A percentile compares a stretch with the other conserved stretches of the same genome.
Conservation (phyloP, 495 filamentous ascomycete genomes). For the Rhypophila decipiens region DNA sequence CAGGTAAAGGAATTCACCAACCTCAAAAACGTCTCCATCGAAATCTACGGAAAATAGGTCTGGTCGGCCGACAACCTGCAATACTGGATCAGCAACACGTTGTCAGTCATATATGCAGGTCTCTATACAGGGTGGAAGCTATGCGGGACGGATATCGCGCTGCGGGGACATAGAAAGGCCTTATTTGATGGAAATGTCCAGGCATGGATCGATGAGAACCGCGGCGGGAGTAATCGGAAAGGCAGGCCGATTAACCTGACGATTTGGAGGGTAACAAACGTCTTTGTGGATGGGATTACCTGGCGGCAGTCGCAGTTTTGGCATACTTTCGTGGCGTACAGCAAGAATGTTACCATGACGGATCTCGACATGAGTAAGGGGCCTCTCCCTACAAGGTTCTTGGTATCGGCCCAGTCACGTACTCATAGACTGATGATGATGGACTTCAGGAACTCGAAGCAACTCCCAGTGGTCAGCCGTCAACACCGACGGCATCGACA, state of each 20-base stretch:
- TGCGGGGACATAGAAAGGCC: constrained; percentile 33
- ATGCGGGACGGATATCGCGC: constrained; percentile 28
- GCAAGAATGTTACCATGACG: constrained; percentile 39
- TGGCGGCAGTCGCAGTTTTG: constrained; percentile 38
- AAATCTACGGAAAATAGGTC: constrained; percentile 34
- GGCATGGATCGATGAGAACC: constrained; percentile 37
- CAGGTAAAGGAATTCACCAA: constrained; percentile 37
- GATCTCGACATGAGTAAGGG: constrained; percentile 37
- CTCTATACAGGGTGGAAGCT: constrained; percentile 35
- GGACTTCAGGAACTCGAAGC: too few relatives aligned
- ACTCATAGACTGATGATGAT: too few relatives aligned
- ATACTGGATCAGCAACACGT: constrained; percentile 33
- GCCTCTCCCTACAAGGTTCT: too few relatives aligned
- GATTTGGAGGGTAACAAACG: constrained; percentile 31
- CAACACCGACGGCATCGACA: constrained; percentile 38
- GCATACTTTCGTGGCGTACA: constrained; percentile 38
- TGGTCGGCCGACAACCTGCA: constrained; percentile 33
- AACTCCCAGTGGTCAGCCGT: constrained; percentile 28
- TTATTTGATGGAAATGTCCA: constrained; percentile 39
- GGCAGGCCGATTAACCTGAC: constrained; percentile 36
- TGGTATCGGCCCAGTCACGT: too few relatives aligned
- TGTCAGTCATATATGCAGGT: constrained; percentile 30
- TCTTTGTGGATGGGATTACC: constrained; percentile 35
- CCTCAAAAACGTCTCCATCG: constrained; percentile 31
- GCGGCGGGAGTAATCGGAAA: constrained; percentile 24